Evolutionary conservation across 768 basidiomycete genomes (phyloP).

Genomic region (Boletus sensibilis): DNA sequence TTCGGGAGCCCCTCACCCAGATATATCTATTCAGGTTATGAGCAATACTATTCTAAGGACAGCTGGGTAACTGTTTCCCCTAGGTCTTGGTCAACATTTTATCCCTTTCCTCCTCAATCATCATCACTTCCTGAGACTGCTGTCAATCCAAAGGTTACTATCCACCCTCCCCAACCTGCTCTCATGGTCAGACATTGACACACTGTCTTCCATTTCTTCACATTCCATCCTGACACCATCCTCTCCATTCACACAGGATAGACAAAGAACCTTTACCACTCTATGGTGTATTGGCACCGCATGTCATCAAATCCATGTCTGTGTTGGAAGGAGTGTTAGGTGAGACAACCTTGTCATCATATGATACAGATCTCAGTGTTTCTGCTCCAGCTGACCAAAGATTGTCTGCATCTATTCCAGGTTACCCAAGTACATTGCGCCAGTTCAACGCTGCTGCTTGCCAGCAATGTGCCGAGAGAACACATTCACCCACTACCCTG

Average conservation of each 20-base stretch:
- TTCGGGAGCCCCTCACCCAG: slow-evolving; percentile 21
- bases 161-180: slow-evolving; percentile 24
- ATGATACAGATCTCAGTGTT: slow-evolving; percentile 5
- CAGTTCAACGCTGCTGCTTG: slow-evolving; percentile 8
- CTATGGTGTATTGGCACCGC: slow-evolving; percentile 22
- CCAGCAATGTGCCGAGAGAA: slow-evolving; percentile 20
- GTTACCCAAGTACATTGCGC: slow-evolving; percentile 27
- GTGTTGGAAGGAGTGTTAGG: slow-evolving; percentile 33
- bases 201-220: slow-evolving; percentile 33
- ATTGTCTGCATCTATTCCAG: slow-evolving; percentile 34
- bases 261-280: slow-evolving; percentile 22
- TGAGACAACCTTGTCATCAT: slow-evolving; percentile 18
- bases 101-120: slow-evolving; percentile 15
- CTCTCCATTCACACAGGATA: slow-evolving; percentile 28
- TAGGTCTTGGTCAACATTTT: slow-evolving; percentile 22
- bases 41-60: slow-evolving; percentile 25
- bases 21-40: slow-evolving; percentile 24
- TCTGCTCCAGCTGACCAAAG: slow-evolving; percentile 27
- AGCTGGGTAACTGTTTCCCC: slow-evolving; percentile 12
- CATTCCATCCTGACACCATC: slow-evolving; percentile 31
- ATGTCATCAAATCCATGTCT: slow-evolving; percentile 33
- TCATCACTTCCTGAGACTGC: slow-evolving; percentile 14
- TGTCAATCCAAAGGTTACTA: slow-evolving; percentile 30
- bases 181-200: slow-evolving; percentile 30
- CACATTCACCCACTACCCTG: slow-evolving; percentile 8